Evolutionary conservation across 805 yeast genomes (phyloP), one percentile per base, ranked within the genome.

Genomic region (Starmerella roubikii): DNA sequence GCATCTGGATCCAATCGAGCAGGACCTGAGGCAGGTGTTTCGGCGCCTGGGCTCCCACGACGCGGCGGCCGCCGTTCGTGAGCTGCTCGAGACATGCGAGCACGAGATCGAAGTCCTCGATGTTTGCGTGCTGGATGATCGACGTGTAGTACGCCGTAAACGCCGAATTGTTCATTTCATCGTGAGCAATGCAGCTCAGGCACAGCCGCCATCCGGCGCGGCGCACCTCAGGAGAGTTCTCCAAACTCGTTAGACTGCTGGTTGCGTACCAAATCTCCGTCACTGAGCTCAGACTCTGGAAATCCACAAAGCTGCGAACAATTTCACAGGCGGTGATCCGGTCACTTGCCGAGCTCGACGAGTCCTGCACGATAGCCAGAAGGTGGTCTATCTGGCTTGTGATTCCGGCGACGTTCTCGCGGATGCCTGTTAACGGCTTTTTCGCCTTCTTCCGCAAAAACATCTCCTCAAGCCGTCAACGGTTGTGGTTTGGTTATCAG

Each of bases 261-360:
- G 78, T 76, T 37, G 74, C 59, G 54, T 76, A 73, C 94, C 94
- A 83, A 1, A 82, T 65, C 45, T 79, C 85, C 0, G 82, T 75
- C 3, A 81, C 65, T 2, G 78, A 69, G 0, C 76, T 65, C 2
- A 74, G 66, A 3, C 76, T 62, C 35, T 66, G 67, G 34, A 66
- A 69, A 18, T 67, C 67, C 2, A 82, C 56, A 3, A 72, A 62
- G 2, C 65, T 65, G 6, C 69, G 59, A 30, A 83, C 56, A 17
- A 66, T 56, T 2, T 61, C 62, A 0, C 80, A 74, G 0, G 79
- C 74, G 1, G 67, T 61, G 1, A 60, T 50, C 19, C 60, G 50
- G 17, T 58, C 59, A 26, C 56, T 49, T n/a, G 53, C 45, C 2
- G 58, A 34, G 3, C 43, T 30, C 18, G 40, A 19, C 30, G 41